Conservation (phyloP, 2,329 filamentous ascomycete species). For the Juglanconis oblonga region DNA sequence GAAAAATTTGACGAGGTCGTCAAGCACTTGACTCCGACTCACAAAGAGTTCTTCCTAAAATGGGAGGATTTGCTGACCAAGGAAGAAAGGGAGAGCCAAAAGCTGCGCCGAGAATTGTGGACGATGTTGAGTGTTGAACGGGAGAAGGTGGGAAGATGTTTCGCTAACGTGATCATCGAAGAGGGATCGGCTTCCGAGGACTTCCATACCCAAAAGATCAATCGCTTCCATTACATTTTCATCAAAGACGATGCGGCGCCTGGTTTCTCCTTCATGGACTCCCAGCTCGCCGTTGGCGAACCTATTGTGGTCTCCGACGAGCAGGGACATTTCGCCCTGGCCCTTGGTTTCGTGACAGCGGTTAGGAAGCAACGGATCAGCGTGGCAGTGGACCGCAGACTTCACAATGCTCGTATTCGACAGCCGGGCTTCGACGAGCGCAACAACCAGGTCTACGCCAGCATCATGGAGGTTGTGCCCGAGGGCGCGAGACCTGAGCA, state of each 20-base stretch:
- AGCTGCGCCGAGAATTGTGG: conserved; percentile 87
- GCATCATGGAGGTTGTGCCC: conserved; percentile 80
- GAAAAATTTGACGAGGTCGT: conserved; percentile 81
- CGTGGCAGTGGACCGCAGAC: conserved; percentile 83
- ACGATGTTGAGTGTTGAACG: conserved; percentile 89
- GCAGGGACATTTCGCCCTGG: conserved; percentile 88
- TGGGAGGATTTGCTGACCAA: conserved; percentile 93
- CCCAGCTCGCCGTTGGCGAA: conserved; percentile 81
- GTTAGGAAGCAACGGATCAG: conserved; percentile 74
- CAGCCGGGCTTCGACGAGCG: conserved; percentile 71
- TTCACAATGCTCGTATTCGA: conserved; percentile 81
- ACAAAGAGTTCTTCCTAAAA: conserved; percentile 84
- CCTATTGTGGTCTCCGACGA: conserved; percentile 97
- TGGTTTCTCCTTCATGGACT: conserved; percentile 84
- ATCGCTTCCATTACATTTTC: conserved; percentile 84
- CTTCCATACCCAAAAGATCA: conserved; percentile 73
- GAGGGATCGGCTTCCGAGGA: conserved; percentile 72
- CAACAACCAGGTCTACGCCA: conserved; percentile 80
- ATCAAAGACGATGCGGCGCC: conserved; percentile 61
- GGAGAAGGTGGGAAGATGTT: conserved; percentile 85
- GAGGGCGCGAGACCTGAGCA: conserved; percentile 52
- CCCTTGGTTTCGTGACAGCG: conserved; percentile 83
- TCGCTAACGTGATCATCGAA: conserved; percentile 81
- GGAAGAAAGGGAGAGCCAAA: conserved; percentile 88
- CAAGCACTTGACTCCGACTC: conserved; percentile 68